Conservation (phyloP, 176 grass and related monocot genomes). For the Juncus effusus region DNA sequence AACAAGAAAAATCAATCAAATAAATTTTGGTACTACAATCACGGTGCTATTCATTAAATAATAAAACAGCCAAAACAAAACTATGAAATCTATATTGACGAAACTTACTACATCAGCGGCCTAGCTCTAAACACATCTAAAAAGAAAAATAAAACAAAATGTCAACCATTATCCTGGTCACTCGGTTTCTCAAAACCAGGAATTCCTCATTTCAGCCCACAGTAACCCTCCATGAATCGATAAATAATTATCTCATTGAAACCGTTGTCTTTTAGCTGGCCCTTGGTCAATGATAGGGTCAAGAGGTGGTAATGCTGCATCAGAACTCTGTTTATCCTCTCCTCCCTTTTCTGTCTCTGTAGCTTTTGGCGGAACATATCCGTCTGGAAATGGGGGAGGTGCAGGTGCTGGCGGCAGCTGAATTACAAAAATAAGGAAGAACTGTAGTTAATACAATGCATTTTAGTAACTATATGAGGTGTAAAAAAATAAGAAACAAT, state of each 20-base stretch:
- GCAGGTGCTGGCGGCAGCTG: constrained; percentile 74
- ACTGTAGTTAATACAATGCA: neutral
- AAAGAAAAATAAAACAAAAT: constrained; percentile 5
- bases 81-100: too few relatives aligned
- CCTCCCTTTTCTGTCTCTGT: constrained; percentile 57
- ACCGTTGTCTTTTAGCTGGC: constrained; percentile 75
- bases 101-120: too few relatives aligned
- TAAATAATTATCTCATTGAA: constrained; percentile 37
- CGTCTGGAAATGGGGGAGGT: constrained; percentile 87
- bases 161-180: neutral
- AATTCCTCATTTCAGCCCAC: constrained; percentile 14
- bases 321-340: constrained; percentile 51
- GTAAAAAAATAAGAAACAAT: neutral
- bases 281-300: constrained; percentile 99
- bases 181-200: neutral
- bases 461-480: constrained; percentile 2
- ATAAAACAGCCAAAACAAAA: too few relatives aligned
- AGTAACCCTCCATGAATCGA: neutral
- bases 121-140: neutral
- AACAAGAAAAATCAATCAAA: too few relatives aligned
- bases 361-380: constrained; percentile 57
- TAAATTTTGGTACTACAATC: too few relatives aligned
- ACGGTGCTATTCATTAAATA: too few relatives aligned
- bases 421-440: neutral
- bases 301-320: constrained; percentile 39